Conservation (phyloP, 2,329 filamentous ascomycete genomes). For the Camillea tinctor region DNA sequence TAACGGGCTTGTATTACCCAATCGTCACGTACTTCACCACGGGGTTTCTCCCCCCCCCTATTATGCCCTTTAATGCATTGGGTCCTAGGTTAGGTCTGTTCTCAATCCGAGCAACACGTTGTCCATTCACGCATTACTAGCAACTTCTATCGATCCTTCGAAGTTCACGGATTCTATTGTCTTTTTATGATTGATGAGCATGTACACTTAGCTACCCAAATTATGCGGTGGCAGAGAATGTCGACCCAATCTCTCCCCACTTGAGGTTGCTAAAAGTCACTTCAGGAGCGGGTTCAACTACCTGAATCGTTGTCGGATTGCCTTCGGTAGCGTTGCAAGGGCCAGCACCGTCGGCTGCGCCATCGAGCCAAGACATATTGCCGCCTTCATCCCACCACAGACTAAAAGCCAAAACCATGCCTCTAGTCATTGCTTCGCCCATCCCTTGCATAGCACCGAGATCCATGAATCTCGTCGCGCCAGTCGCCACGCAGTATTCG, state of each 20-base stretch:
- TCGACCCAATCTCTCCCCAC: conserved; percentile 54
- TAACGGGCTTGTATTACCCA: no score
- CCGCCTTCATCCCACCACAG: conserved; percentile 51
- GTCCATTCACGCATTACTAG: no score
- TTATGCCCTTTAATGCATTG: not conserved
- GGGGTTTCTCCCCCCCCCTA: not conserved
- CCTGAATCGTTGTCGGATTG: conserved; percentile 43
- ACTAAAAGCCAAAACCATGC: conserved; percentile 50
- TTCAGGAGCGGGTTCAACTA: conserved; percentile 43
- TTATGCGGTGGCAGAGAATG: conserved; percentile 31
- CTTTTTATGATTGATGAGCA: no score
- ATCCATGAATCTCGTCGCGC: conserved; percentile 31
- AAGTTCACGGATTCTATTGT: no score
- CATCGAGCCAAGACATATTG: conserved; percentile 55
- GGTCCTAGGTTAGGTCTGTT: no score
- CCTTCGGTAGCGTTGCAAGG: conserved; percentile 49
- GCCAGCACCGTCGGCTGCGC: conserved; percentile 48
- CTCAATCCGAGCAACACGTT: no score
- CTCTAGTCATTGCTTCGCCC: conserved; percentile 42
- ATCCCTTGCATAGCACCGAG: conserved; percentile 42
- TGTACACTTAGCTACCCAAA: conserved; percentile 5
- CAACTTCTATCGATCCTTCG: no score
- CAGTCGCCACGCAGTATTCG: conserved; percentile 35
- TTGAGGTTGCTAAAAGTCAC: conserved; percentile 57
- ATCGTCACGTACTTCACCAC: not conserved